Evolutionary conservation across 2,329 filamentous ascomycete species (phyloP).

Genomic region (Aspergillus fijiensis): DNA sequence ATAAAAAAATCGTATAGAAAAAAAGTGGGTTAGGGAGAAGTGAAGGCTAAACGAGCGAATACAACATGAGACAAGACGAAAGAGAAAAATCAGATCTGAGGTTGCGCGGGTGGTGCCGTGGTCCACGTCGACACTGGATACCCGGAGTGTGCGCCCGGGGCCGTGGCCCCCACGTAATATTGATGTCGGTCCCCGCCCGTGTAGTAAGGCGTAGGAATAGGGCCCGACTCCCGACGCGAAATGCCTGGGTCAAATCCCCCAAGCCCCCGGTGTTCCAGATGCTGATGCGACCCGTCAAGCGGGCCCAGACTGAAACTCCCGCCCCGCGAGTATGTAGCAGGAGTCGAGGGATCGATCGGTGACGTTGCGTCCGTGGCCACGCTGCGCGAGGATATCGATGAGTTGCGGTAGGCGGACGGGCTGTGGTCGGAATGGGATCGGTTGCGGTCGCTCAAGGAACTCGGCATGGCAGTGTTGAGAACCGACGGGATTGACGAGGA

Average conservation of each 20-base stretch:
- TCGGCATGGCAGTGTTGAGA: conserved; percentile 32
- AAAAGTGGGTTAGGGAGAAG: conserved; percentile 3
- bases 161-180: conserved; percentile 34
- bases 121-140: conserved; percentile 41
- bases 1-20: conserved; percentile 9
- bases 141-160: conserved; percentile 30
- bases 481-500: conserved; percentile 34
- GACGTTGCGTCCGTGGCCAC: conserved; percentile 40
- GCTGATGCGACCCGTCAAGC: conserved; percentile 30
- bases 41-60: conserved; percentile 10
- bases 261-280: conserved; percentile 35
- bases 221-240: conserved; percentile 38
- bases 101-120: conserved; percentile 39
- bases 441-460: conserved; percentile 37
- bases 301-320: conserved; percentile 38
- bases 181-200: conserved; percentile 31
- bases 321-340: conserved; percentile 37
- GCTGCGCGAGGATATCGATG: conserved; percentile 41
- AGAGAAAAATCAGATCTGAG: conserved; percentile 34
- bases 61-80: conserved; percentile 12
- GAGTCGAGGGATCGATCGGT: conserved; percentile 39
- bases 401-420: conserved; percentile 40
- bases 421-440: conserved; percentile 39
- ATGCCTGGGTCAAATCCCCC: conserved; percentile 33
- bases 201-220: conserved; percentile 38